These are phyloP conservation scores for Lecanicillium sp. DNA, from an alignment of 2,329 filamentous ascomycete species.

Conservation along the genomic window DNA sequence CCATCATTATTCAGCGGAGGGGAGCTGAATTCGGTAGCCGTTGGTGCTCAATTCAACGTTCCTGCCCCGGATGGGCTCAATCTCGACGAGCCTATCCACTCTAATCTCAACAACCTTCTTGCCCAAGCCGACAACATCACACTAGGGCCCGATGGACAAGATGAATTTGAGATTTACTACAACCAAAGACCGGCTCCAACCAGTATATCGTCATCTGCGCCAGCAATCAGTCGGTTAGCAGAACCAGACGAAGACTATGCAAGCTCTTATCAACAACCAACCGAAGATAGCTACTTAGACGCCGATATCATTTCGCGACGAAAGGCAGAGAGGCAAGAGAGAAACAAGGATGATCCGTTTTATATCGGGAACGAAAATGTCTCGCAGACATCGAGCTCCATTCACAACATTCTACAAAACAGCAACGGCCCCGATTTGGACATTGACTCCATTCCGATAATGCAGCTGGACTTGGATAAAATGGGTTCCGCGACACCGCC, in stretches of 20 bases:
- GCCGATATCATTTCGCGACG: slow-evolving; percentile 65
- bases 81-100: slow-evolving; percentile 74
- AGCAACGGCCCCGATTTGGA: slow-evolving; percentile 75
- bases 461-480: slow-evolving; percentile 74
- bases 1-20: slow-evolving; percentile 78
- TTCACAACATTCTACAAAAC: slow-evolving; percentile 66
- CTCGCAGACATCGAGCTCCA: slow-evolving; percentile 62
- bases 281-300: slow-evolving; percentile 60
- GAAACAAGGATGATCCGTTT: slow-evolving; percentile 89
- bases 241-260: slow-evolving; percentile 40
- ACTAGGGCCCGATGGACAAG: slow-evolving; percentile 44
- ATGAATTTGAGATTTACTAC: slow-evolving; percentile 62
- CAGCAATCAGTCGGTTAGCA: slow-evolving; percentile 45
- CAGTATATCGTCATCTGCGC: slow-evolving; percentile 37
- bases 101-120: slow-evolving; percentile 61
- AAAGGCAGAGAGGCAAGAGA: slow-evolving; percentile 68
- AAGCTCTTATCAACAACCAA: slow-evolving; percentile 51
- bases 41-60: slow-evolving; percentile 76
- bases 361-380: slow-evolving; percentile 62
- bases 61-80: slow-evolving; percentile 69
- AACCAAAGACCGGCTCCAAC: slow-evolving; percentile 45
- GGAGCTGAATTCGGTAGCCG: slow-evolving; percentile 86
- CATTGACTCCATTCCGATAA: slow-evolving; percentile 91
- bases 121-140: slow-evolving; percentile 44
- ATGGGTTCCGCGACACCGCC: slow-evolving; percentile 22